Percentiles rank a stretch among this genome's conserved stretches.
These are phyloP conservation scores for Starmerella ratchasimensis DNA, from an alignment of 805 yeast species.

Conservation along the genomic window DNA sequence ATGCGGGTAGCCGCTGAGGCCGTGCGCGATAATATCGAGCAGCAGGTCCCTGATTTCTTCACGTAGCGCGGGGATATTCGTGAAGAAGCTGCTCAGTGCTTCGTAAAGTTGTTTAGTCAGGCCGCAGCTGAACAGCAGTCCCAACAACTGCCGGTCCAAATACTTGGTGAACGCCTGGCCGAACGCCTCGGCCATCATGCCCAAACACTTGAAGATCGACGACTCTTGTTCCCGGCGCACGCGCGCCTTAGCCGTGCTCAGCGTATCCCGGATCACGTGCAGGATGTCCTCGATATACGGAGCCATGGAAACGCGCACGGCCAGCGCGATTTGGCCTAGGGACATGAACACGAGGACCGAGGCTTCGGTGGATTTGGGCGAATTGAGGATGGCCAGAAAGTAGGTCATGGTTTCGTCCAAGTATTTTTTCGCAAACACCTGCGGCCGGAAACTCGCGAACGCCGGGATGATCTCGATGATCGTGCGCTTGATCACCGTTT, in stretches of 20 bases:
- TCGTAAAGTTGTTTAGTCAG: conserved; percentile 71
- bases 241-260: conserved; percentile 41
- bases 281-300: conserved; percentile 81
- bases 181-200: conserved; percentile 73
- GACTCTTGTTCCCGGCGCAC: conserved; percentile 62
- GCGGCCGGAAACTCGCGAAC: conserved; percentile 64
- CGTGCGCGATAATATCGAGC: conserved; percentile 55
- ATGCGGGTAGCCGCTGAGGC: conserved; percentile 68
- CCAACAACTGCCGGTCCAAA: conserved; percentile 66
- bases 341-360: conserved; percentile 62
- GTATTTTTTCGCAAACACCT: conserved; percentile 62
- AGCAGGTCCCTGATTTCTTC: conserved; percentile 57
- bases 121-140: conserved; percentile 67
- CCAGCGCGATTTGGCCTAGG: conserved; percentile 70
- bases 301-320: conserved; percentile 68
- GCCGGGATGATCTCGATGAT: conserved; percentile 74
- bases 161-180: conserved; percentile 90
- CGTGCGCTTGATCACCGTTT: conserved; percentile 63
- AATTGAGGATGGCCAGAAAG: conserved; percentile 51
- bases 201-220: conserved; percentile 77
- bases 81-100: conserved; percentile 52
- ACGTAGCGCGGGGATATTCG: conserved; percentile 66
- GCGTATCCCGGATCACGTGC: conserved; percentile 68
- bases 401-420: conserved; percentile 66
- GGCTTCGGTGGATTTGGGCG: conserved; percentile 61